These are phyloP conservation scores for Cymbopogon flexuosus DNA, from an alignment of 202 grass and related monocot genomes.

Conservation along the genomic window DNA sequence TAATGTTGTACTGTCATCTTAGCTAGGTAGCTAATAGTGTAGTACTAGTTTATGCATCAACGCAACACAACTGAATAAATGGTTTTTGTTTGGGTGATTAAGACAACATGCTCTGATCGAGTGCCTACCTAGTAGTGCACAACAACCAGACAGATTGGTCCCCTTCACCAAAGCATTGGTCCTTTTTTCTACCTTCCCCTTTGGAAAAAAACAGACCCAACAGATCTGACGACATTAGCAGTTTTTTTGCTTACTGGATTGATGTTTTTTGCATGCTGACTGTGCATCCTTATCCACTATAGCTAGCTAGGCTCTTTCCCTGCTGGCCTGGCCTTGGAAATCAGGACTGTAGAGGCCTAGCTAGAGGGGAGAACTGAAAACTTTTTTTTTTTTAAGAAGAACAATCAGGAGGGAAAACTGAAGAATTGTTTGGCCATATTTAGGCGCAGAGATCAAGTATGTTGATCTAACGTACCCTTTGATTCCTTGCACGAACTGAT, in stretches of 20 bases:
- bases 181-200: not conserved
- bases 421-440: not conserved
- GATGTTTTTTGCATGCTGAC: not conserved
- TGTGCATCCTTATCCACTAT: slow-evolving; percentile 8
- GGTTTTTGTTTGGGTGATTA: not conserved
- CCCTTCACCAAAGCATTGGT: slow-evolving; percentile 17
- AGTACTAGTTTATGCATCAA: not conserved
- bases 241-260: not conserved
- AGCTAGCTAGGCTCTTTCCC: not conserved
- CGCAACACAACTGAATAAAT: not conserved
- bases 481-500: not conserved
- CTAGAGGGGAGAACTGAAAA: not conserved
- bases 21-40: not conserved
- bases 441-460: not conserved
- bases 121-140: not conserved
- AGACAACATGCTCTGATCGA: not conserved
- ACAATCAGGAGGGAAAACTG: not conserved
- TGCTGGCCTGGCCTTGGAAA: not conserved
- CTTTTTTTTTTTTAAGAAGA: not conserved
- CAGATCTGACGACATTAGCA: slow-evolving; percentile 27
- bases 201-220: not conserved
- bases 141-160: slow-evolving; percentile 29
- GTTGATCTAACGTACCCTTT: not conserved
- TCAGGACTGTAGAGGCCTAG: too few relatives aligned
- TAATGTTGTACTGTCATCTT: slow-evolving; percentile 9